phyloP scores from a whole-genome alignment of 2,329 filamentous ascomycete species.

The Ceratocystis eucalypticola region DNA sequence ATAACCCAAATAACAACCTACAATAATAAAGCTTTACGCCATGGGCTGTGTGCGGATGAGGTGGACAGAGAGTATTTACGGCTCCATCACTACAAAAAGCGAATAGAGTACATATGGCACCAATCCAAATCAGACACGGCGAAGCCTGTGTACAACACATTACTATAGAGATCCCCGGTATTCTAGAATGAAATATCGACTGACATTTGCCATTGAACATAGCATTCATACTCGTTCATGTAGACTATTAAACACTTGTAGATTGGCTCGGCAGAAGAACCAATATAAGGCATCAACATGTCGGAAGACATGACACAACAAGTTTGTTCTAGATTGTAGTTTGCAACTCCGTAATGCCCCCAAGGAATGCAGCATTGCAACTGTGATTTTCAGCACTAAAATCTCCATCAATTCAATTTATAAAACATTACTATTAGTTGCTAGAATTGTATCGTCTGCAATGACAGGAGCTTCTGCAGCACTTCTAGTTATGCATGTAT shows the following conservation, averaged over 20 bases:
- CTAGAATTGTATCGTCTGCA: no score
- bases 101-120: not conserved
- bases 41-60: constrained; percentile 8
- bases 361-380: no score
- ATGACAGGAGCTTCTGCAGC: no score
- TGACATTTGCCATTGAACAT: not conserved
- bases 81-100: not conserved
- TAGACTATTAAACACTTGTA: no score
- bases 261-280: no score
- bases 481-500: constrained; percentile 6
- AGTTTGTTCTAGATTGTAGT: not conserved
- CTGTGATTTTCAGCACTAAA: no score
- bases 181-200: constrained; percentile 16
- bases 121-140: not conserved
- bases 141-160: constrained; percentile 19
- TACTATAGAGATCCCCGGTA: constrained; percentile 17
- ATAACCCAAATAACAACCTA: constrained; percentile 13
- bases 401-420: no score
- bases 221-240: no score
- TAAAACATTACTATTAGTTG: no score
- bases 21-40: constrained; percentile 11
- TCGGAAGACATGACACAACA: no score
- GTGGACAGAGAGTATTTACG: not conserved
- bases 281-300: no score
- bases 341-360: not conserved